Conservation (phyloP, 164 flowering plant genomes). For the Cinnamomum chago region DNA sequence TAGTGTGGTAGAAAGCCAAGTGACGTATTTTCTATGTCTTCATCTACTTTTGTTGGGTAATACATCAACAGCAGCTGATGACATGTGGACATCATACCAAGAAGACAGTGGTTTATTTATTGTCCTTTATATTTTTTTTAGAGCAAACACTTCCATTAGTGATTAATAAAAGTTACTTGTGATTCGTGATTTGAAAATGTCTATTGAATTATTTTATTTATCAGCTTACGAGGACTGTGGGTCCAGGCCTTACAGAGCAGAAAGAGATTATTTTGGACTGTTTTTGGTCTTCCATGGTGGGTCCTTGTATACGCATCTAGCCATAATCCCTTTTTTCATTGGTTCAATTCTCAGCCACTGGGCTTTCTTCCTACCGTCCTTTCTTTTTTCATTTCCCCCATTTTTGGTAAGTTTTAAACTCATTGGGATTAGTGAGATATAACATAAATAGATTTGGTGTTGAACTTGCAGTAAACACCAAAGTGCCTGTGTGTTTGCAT, state of each 20-base stretch:
- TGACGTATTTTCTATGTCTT: too few relatives aligned
- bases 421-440: too few relatives aligned
- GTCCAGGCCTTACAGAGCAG: constrained; percentile 14
- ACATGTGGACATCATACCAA: neutral
- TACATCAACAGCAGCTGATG: constrained; percentile 1
- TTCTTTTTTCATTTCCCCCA: too few relatives aligned
- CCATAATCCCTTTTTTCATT: too few relatives aligned
- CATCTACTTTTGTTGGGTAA: neutral
- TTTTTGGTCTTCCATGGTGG: neutral
- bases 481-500: too few relatives aligned
- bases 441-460: too few relatives aligned
- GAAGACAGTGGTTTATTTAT: neutral
- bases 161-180: neutral
- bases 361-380: too few relatives aligned
- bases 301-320: neutral
- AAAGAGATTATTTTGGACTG: constrained; percentile 19
- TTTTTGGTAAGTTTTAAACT: too few relatives aligned
- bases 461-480: too few relatives aligned
- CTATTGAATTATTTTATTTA: neutral
- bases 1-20: too few relatives aligned
- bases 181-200: constrained; percentile 11
- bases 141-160: neutral
- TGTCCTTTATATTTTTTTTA: neutral
- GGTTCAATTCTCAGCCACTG: too few relatives aligned
- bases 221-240: constrained; percentile 26